Percentiles rank a stretch among this genome's conserved stretches.
These are phyloP conservation scores for Saxophila tyrrhenica DNA, from an alignment of 495 filamentous ascomycete species.

Conservation along the genomic window DNA sequence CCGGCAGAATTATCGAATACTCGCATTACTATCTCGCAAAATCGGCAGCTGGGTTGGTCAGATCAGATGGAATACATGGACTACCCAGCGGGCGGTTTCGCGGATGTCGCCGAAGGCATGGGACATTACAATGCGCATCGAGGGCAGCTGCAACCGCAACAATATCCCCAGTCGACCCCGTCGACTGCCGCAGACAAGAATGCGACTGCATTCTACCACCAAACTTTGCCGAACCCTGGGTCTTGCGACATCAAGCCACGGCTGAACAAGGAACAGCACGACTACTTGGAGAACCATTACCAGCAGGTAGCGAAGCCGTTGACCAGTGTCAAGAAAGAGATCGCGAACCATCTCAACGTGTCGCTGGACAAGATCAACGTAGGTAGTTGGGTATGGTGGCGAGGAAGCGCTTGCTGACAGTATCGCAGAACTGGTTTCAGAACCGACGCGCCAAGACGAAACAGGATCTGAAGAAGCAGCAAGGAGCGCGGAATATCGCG, in stretches of 20 bases:
- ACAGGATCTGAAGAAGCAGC: conserved; percentile 32
- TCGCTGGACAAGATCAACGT: conserved; percentile 36
- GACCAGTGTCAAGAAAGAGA: conserved; percentile 31
- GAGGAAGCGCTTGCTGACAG: neutral
- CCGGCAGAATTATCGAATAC: neutral
- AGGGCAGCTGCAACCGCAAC: neutral
- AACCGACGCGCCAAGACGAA: conserved; percentile 35
- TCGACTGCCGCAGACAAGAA: neutral
- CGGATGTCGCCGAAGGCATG: neutral
- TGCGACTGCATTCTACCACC: neutral
- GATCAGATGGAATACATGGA: neutral
- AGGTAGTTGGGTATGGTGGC: conserved; percentile 7
- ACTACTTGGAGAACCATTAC: conserved; percentile 32
- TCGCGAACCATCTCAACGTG: conserved; percentile 28
- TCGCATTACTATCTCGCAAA: neutral
- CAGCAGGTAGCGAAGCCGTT: conserved; percentile 29
- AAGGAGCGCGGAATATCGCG: conserved; percentile 5
- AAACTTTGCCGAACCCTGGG: neutral
- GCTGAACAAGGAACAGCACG: conserved; percentile 35
- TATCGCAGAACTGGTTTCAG: conserved; percentile 35
- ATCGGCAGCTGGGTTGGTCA: neutral
- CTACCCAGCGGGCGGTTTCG: neutral
- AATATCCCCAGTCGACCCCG: neutral
- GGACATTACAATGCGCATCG: neutral
- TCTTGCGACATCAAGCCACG: conserved; percentile 32